phyloP scores from a whole-genome alignment of 495 filamentous ascomycete genomes.

The Penicillium angulare region DNA sequence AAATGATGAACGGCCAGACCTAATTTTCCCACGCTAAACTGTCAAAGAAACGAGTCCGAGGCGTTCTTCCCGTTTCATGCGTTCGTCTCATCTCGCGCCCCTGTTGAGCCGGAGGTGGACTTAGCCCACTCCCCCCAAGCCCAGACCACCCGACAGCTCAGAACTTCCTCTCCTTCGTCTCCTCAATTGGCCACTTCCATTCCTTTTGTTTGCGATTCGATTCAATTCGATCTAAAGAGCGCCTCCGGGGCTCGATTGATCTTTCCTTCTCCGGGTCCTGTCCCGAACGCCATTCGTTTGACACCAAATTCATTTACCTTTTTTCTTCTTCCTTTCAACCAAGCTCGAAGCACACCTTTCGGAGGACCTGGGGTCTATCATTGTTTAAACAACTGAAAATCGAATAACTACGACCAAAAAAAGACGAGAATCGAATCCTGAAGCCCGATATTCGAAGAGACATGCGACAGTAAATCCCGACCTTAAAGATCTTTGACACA shows the following conservation, averaged over 20 bases:
- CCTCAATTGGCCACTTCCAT: slow-evolving; percentile 20
- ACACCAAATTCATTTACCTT: slow-evolving; percentile 1
- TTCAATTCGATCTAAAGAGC: slow-evolving; percentile 17
- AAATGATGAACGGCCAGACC: too few relatives aligned
- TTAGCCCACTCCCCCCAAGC: slow-evolving; percentile 5
- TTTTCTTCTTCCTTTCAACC: slow-evolving; percentile 20
- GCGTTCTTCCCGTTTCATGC: slow-evolving; percentile 4
- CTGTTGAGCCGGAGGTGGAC: not conserved
- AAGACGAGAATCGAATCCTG: not conserved
- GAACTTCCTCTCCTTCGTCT: slow-evolving; percentile 8
- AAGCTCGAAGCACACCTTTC: slow-evolving; percentile 21
- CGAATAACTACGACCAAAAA: not conserved
- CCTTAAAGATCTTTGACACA: slow-evolving; percentile 16
- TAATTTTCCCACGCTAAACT: slow-evolving; percentile 2
- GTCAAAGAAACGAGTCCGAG: not conserved
- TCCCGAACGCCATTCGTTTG: slow-evolving; percentile 38
- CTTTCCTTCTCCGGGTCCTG: slow-evolving; percentile 19
- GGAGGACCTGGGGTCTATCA: slow-evolving; percentile 19
- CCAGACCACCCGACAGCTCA: slow-evolving; percentile 21
- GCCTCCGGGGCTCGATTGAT: slow-evolving; percentile 21
- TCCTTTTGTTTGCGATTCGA: slow-evolving; percentile 8
- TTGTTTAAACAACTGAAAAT: not conserved
- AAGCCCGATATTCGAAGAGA: not conserved
- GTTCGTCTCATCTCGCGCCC: slow-evolving; percentile 5
- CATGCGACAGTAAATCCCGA: slow-evolving; percentile 3